These are phyloP conservation scores for Staphylotrichum longicolle DNA, from an alignment of 495 filamentous ascomycete species.

Conservation along the genomic window DNA sequence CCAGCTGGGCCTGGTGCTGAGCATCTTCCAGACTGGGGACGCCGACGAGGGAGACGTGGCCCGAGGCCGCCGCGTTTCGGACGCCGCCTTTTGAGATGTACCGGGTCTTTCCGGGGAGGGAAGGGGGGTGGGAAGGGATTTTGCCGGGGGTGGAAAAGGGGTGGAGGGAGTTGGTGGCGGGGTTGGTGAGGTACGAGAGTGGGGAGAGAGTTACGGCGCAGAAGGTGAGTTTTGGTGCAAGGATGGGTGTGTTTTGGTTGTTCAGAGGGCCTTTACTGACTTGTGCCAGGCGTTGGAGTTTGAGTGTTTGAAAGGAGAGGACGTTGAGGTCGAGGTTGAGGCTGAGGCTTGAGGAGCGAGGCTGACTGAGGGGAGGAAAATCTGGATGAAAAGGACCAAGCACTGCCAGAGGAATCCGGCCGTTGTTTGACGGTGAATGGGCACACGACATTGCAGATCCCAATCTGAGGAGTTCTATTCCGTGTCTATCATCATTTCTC, in stretches of 20 bases:
- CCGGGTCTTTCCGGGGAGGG: constrained; percentile 40
- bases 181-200: constrained; percentile 38
- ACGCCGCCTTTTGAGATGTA: constrained; percentile 58
- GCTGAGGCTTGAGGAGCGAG: background rate
- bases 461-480: constrained; percentile 4
- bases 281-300: constrained; percentile 13
- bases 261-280: background rate
- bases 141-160: constrained; percentile 25
- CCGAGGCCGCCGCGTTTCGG: constrained; percentile 50
- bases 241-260: background rate
- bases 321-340: background rate
- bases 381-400: background rate
- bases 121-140: constrained; percentile 39
- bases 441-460: constrained; percentile 6
- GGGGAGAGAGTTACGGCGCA: constrained; percentile 26
- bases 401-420: too few species aligned
- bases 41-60: constrained; percentile 74
- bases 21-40: constrained; percentile 91
- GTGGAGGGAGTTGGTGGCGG: constrained; percentile 35
- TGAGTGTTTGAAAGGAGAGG: constrained; percentile 7
- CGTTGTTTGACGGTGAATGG: too few species aligned
- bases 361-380: background rate
- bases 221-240: constrained; percentile 12
- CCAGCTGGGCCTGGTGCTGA: constrained; percentile 84
- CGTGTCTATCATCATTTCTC: constrained; percentile 16